A percentile compares a stretch with the other conserved stretches of the same genome.
phyloP scores from a whole-genome alignment of 176 grass and related monocot genomes.

The Eragrostis curvula region DNA sequence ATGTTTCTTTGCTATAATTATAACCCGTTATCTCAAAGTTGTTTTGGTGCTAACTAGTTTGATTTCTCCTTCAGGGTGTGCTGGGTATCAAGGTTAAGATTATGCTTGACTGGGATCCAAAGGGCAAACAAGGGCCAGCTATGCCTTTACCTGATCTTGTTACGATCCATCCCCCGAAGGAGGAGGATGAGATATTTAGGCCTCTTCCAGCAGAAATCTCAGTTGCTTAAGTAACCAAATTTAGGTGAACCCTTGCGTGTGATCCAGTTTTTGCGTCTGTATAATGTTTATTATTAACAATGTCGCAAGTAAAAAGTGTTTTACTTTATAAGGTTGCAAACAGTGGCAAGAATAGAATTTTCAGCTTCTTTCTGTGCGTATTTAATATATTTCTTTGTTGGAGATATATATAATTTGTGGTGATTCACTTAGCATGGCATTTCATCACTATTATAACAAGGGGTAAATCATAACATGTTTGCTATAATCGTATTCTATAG shows the following conservation, averaged over 20 bases:
- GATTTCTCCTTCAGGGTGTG: constrained; percentile 54
- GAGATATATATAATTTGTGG: background rate
- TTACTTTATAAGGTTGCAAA: constrained; percentile 19
- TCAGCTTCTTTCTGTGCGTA: background rate
- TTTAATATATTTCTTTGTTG: background rate
- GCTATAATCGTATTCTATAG: background rate
- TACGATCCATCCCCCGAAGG: constrained; percentile 70
- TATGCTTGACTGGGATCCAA: constrained; percentile 88
- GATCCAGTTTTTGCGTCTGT: constrained; percentile 10
- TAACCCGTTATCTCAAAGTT: background rate
- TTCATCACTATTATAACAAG: background rate
- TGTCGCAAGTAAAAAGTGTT: constrained; percentile 19
- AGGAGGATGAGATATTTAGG: constrained; percentile 59
- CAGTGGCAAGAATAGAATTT: constrained; percentile 29
- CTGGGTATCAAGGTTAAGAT: constrained; percentile 89
- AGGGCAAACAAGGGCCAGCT: constrained; percentile 64
- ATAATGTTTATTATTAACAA: constrained; percentile 6
- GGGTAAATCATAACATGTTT: background rate
- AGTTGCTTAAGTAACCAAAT: constrained; percentile 39
- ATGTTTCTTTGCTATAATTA: no score
- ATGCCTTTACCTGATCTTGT: constrained; percentile 75
- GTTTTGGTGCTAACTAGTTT: background rate
- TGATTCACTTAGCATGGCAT: background rate
- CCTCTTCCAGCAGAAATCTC: constrained; percentile 50
- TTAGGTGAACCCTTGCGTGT: constrained; percentile 26